Evolutionary conservation across 495 filamentous ascomycete species (phyloP), one percentile per base, ranked within the genome.

Genomic region (Penicillium goetzii): DNA sequence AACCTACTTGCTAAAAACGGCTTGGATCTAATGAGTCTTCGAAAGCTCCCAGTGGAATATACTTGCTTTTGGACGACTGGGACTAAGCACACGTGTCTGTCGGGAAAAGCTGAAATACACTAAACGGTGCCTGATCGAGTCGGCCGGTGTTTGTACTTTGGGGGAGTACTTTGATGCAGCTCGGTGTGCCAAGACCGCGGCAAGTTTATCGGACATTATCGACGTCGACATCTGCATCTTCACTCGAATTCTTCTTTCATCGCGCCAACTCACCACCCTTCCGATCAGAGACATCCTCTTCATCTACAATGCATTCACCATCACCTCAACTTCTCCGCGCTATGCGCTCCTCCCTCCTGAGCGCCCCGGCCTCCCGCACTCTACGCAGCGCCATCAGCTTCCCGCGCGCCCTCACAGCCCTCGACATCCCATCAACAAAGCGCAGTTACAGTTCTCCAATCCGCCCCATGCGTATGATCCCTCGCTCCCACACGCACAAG

Each of bases 311-410:
- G 79, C 74, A 78, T 41, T 65, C 76, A 11, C 79, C 79, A 63
- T 81, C 79, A 0, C 67, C 74, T n/a, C 79, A 81, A 56, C 75
- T 82, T 30, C 71, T 82, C 26, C 77, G 79, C 45, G 78, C 78
- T 33, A 58, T 82, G 53, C 78, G 78, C 63, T 73, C 71, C 26
- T 75, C 77, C 3, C 71, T 80, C 47, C 45, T 51, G 54, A 55
- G 40, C 36, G 33, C 58, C 30, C 59, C 43, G 36, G 51, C 59
- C 61, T 59, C 26, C 59, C 56, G 62, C 25, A 23, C 65, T 72
- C 50, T 63, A 55, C 61, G 41, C 21, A 63, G 50, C 54, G 58
- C 66, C 36, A 60, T 64, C 25, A 67, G 69, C 53, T 55, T 62
- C 28, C 62, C 36, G 19, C 62, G 12, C 33, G 26, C 52, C 28